Evolutionary conservation across 1,284 basidiomycete genomes (phyloP), one percentile per base, ranked within the genome.

Genomic region (Polyporus tsugae): DNA sequence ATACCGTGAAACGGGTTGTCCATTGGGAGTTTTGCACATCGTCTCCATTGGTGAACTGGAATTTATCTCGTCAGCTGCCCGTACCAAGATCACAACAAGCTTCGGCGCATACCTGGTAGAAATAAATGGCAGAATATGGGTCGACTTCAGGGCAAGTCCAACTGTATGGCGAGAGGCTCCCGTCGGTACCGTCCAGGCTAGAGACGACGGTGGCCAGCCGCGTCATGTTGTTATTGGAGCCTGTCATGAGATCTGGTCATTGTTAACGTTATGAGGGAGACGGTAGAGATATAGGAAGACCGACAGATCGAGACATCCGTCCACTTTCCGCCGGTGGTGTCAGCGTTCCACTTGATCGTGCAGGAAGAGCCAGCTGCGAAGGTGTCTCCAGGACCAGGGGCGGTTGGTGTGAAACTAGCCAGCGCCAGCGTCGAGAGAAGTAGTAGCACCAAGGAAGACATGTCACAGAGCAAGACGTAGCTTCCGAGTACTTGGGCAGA

Each of bases 71-170:
- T 33, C 19, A 38, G 46, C 7, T 49, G 46, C 46, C 6, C 5
- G 7, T 38, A 35, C 55, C 15, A 22, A 13, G 17, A 19, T 19
- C 10, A n/a, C n/a, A 6, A 15, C 13, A 25, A 25, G 38, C 15
- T 29, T 11, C 13, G 33, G n/a, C 6, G 22, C 64, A 33, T 67
- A 81, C 82, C 77, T 82, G 79, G 61, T 83, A 84, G 71, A 83
- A 82, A 70, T 83, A 84, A 22, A 82, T 82, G 25, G 73, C 70
- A 5, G 81, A 79, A 69, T 81, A 78, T 1, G 82, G 82, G 39
- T 76, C 68, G 0, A 83, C 81, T n/a, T 80, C 70, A 1, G 82
- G 82, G 66, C 81, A 83, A 29, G 75, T 79, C 81, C 81, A 83
- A 19, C 65, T 74, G 64, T 74, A 83, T 1, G 81, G 77, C 13